Evolutionary conservation across 768 basidiomycete genomes (phyloP).

Genomic region (Mycena venus): DNA sequence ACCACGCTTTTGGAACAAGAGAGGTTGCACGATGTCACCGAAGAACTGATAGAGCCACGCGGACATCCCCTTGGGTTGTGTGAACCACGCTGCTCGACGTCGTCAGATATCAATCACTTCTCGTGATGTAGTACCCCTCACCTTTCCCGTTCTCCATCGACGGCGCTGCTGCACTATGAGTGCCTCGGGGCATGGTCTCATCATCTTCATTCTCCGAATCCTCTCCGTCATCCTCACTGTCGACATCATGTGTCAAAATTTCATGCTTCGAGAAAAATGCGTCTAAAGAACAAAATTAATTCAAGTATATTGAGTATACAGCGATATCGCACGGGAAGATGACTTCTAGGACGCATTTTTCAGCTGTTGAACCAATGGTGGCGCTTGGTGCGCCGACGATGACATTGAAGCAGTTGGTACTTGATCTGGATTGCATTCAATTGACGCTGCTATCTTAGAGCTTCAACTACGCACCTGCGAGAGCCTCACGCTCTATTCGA

Average conservation of each 20-base stretch:
- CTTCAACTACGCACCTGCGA: background rate
- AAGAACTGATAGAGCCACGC: background rate
- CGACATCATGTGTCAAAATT: background rate
- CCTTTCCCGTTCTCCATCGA: background rate
- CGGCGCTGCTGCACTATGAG: background rate
- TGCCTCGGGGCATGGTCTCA: background rate
- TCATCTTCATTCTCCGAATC: background rate
- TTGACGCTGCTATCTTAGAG: background rate
- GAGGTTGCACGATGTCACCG: background rate
- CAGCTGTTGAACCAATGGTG: background rate
- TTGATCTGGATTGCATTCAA: background rate
- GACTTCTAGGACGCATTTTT: background rate
- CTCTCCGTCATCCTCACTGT: background rate
- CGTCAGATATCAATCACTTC: background rate
- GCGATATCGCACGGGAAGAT: background rate
- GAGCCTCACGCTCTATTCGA: background rate
- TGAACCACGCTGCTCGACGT: background rate
- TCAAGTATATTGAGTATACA: background rate
- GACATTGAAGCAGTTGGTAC: background rate
- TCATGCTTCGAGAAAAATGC: background rate
- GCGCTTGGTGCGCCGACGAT: background rate
- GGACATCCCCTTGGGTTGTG: background rate
- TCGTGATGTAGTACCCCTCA: background rate
- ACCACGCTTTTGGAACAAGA: background rate
- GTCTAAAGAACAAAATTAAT: background rate